Evolutionary conservation across 2,329 filamentous ascomycete genomes (phyloP).

Genomic region (Magnaporthiopsis incrustans): DNA sequence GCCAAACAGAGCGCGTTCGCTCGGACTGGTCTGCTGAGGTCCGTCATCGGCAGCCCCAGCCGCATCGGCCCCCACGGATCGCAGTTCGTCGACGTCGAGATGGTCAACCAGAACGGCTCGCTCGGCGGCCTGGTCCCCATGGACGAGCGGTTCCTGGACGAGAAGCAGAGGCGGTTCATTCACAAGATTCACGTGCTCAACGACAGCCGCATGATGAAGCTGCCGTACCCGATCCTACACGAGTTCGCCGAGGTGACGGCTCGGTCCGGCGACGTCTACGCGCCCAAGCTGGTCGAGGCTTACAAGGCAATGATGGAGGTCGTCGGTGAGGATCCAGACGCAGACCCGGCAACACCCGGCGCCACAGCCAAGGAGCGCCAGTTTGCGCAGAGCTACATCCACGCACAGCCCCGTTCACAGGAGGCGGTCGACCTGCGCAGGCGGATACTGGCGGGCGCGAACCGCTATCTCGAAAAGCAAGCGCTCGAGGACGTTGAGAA

Average conservation of each 20-base stretch:
- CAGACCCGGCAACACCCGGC: slow-evolving; percentile 49
- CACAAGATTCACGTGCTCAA: slow-evolving; percentile 76
- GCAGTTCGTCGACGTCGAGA: slow-evolving; percentile 62
- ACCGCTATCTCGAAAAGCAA: slow-evolving; percentile 69
- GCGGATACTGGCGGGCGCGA: slow-evolving; percentile 72
- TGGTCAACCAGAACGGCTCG: slow-evolving; percentile 41
- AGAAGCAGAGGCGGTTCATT: slow-evolving; percentile 77
- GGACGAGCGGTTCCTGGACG: slow-evolving; percentile 69
- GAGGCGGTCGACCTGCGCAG: slow-evolving; percentile 63
- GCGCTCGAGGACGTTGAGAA: slow-evolving; percentile 73
- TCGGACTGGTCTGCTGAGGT: slow-evolving; percentile 65
- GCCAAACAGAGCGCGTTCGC: slow-evolving; percentile 47
- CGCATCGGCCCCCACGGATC: slow-evolving; percentile 55
- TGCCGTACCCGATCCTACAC: slow-evolving; percentile 63
- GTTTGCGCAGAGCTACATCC: slow-evolving; percentile 69
- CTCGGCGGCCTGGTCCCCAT: slow-evolving; percentile 42
- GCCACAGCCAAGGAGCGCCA: slow-evolving; percentile 65
- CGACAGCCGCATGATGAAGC: slow-evolving; percentile 56
- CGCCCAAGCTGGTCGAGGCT: slow-evolving; percentile 69
- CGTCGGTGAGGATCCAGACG: slow-evolving; percentile 60
- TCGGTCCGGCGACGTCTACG: slow-evolving; percentile 61
- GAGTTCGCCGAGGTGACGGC: slow-evolving; percentile 69
- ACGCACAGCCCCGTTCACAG: slow-evolving; percentile 59
- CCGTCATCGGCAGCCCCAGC: slow-evolving; percentile 76
- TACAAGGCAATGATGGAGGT: slow-evolving; percentile 77